Conservation (phyloP, 129 eudicot genomes). For the Lactuca saligna region DNA sequence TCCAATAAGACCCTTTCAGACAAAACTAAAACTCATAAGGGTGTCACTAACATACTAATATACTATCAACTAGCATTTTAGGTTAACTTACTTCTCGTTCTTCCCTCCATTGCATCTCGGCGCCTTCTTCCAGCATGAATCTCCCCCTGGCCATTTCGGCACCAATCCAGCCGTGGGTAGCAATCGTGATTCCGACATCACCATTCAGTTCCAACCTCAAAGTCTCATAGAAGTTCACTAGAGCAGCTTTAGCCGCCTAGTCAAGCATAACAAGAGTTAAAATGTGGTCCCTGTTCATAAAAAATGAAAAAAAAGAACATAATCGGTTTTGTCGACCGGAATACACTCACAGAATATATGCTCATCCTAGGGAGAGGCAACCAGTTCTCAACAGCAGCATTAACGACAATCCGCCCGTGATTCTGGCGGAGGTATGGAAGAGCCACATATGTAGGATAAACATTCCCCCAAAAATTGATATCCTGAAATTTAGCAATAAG, state of each 20-base stretch:
- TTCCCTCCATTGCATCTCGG: conserved; percentile 99
- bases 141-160: conserved; percentile 74
- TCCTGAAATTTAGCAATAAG: conserved; percentile 46
- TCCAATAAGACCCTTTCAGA: not conserved
- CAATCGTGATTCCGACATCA: conserved; percentile 80
- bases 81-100: conserved; percentile 75
- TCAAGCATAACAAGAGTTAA: not conserved
- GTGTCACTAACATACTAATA: conserved; percentile 6
- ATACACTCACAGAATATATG: conserved; percentile 74
- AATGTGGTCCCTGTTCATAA: not conserved
- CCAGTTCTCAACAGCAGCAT: conserved; percentile 97
- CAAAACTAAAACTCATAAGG: not conserved
- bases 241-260: conserved; percentile 95
- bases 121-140: conserved; percentile 81
- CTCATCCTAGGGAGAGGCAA: conserved; percentile 96
- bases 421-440: conserved; percentile 70
- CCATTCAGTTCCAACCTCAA: conserved; percentile 73
- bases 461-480: conserved; percentile 97
- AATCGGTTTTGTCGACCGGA: not conserved
- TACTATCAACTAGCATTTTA: conserved; percentile 1
- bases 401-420: conserved; percentile 72
- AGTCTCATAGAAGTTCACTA: conserved; percentile 86
- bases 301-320: not conserved
- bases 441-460: conserved; percentile 89
- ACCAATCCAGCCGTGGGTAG: conserved; percentile 99